Base-by-base conservation (phyloP, 306 rosid genomes). In the Lathyrus aphaca region DNA sequence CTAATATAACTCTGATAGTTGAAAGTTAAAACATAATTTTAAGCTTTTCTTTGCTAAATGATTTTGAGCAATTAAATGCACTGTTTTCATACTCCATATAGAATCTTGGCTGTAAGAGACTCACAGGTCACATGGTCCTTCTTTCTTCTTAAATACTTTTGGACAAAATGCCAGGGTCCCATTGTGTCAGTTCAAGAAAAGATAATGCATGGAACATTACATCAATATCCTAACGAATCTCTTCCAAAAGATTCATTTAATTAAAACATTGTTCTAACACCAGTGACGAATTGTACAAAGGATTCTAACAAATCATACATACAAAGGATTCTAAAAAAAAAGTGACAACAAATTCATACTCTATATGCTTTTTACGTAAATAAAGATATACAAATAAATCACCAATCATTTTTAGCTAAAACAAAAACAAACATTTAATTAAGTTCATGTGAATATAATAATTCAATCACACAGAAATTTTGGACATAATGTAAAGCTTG, bases 361-460 rank as follows among this genome's bases (percentile, higher is more conserved):
- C 49, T 68, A 64, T 77, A 44, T 17, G 7, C 38, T 71, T 66
- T 55, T 59, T 8, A 39, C 11, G 63, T 45, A 64, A 80, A 71
- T 29, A 23, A 57, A 69, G 37, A 66, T 74, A 62, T 71, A 60
- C 49, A 62, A 62, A 39, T 23, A 25, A 54, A 55, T 53, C 59
- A 54, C 64, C 35, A 73, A 80, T 69, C 46, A 46, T 12, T 60
- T 46, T 55, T 68, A 46, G n/a, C 37, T 8, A 16, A 77, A 74
- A 27, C 32, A 5, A 46, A 51, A 65, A 64, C 4, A 69, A 64
- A 43, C 10, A 27, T 8, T 64, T 11, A 58, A 23, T 11, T 54
- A 67, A 71, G 18, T 54, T 71, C 30, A 30, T 48, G 5, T 80
- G 54, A 45, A 81, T 51, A n/a, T 44, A 71, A 37, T 56, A 40